These are phyloP conservation scores for Ceratobasidium sp. DNA, from an alignment of 1,284 basidiomycete genomes.

Conservation along the genomic window DNA sequence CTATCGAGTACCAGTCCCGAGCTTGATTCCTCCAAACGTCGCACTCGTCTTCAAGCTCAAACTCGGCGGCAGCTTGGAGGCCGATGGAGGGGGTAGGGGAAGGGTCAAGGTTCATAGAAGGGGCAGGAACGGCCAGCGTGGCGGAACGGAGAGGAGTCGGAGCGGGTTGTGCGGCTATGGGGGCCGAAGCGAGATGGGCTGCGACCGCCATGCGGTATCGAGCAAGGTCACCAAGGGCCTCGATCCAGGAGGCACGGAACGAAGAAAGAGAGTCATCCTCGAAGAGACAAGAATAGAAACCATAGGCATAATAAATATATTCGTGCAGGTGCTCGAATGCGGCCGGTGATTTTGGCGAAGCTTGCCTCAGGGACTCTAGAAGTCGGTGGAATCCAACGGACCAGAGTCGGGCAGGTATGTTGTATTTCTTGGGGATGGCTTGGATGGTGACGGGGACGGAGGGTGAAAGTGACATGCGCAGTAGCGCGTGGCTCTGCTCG, in stretches of 20 bases:
- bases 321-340: constrained; percentile 81
- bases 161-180: constrained; percentile 20
- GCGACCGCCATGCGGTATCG: constrained; percentile 94
- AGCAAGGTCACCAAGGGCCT: constrained; percentile 94
- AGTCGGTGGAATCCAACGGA: constrained; percentile 87
- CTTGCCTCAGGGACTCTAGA: constrained; percentile 85
- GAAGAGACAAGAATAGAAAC: constrained; percentile 86
- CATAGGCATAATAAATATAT: constrained; percentile 94
- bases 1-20: constrained; percentile 89
- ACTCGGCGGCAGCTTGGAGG: constrained; percentile 70
- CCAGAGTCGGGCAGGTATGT: constrained; percentile 93
- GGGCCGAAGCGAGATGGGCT: constrained; percentile 48
- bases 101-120: constrained; percentile 63
- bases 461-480: constrained; percentile 84
- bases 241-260: constrained; percentile 88
- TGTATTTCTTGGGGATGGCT: constrained; percentile 89
- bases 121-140: constrained; percentile 14
- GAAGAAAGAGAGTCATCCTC: constrained; percentile 75
- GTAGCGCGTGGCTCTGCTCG: constrained; percentile 85
- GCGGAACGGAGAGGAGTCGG: constrained; percentile 40
- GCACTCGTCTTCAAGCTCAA: constrained; percentile 88
- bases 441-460: constrained; percentile 85
- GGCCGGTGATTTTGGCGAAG: constrained; percentile 66
- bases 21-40: constrained; percentile 91
- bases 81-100: constrained; percentile 81